A percentile compares a stretch with the other conserved stretches of the same genome.
These are phyloP conservation scores for Rubia tinctorum DNA, from an alignment of 305 asterid species.

Conservation along the genomic window DNA sequence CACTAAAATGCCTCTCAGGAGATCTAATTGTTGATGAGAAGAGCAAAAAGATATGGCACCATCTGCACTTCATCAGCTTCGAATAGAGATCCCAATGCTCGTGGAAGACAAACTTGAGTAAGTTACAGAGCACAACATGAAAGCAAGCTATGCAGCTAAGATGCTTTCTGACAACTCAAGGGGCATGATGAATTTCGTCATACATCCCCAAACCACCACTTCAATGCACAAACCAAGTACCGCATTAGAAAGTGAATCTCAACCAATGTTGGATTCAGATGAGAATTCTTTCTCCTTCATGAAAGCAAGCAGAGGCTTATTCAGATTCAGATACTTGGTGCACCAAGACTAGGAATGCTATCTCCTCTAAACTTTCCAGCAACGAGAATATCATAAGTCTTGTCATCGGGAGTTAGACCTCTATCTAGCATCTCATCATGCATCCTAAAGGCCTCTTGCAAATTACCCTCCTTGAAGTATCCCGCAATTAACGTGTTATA, in stretches of 20 bases:
- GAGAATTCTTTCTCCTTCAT: not conserved
- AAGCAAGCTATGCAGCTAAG: not conserved
- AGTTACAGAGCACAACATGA: not conserved
- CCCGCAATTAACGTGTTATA: conserved; percentile 65
- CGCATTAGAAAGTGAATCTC: not conserved
- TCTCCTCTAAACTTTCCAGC: conserved; percentile 37
- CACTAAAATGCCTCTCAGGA: not conserved
- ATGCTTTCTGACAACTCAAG: not conserved
- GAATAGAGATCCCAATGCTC: not conserved
- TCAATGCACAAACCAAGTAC: not conserved
- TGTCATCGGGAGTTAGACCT: conserved; percentile 66
- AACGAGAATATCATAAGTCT: conserved; percentile 51
- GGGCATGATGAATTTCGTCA: not conserved
- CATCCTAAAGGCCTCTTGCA: conserved; percentile 80
- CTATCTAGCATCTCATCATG: conserved; percentile 87
- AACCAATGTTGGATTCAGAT: not conserved
- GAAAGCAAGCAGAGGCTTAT: not conserved
- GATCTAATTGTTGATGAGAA: not conserved
- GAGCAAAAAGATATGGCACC: not conserved
- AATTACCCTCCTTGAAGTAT: conserved; percentile 68
- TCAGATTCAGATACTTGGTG: conserved; percentile 14
- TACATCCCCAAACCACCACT: not conserved
- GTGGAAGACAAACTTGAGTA: not conserved
- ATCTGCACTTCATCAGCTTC: not conserved
- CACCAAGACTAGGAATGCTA: conserved; percentile 20